Evolutionary conservation across 495 filamentous ascomycete species (phyloP), one percentile per base, ranked within the genome.

Genomic region (Entonaema liquescens): DNA sequence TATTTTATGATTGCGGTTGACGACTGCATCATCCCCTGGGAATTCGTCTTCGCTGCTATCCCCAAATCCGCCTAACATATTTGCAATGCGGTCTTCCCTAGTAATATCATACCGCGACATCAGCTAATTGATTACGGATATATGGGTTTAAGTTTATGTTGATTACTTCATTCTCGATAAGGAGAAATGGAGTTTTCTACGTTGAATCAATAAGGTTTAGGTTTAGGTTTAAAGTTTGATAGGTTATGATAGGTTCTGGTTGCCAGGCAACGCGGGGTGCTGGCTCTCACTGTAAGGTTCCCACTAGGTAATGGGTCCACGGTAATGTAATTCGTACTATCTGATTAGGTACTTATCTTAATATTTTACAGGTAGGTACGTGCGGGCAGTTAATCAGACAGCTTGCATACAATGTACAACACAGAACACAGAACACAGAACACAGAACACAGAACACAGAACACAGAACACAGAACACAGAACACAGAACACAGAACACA

Each of bases 41-140:
- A 77, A 74, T 26, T 77, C 75, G 17, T 77, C 73, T 23, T 76
- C 75, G 17, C 67, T 77, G 40, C 58, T 65, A 3, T 21, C 31
- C 13, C 25, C 50, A n/a, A 52, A 65, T 19, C 23, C 19, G 57
- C 29, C 40, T 58, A 36, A 42, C 58, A 73, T 65, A 11, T 60
- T 54, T 65, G 23, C 49, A 17, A 49, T 38, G 36, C 47, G 53
- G 57, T 61, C 23, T 52, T n/a, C 35, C 12, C 11, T 59, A 23
- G 5, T 12, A 11, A 58, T 62, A 57, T 40, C 50, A 56, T 59
- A 21, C 13, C 28, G 35, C 4, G 54, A 26, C 31, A 65, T 59
- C 19, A n/a, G n/a, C 19, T 2, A 56, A 44, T 44, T 35, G 33
- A 13, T 17, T 52, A 28, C 23, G 19, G 13, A 42, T 26, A 42